Base-by-base conservation (phyloP, 495 filamentous ascomycete species). In the Lineolata rhizophorae region DNA sequence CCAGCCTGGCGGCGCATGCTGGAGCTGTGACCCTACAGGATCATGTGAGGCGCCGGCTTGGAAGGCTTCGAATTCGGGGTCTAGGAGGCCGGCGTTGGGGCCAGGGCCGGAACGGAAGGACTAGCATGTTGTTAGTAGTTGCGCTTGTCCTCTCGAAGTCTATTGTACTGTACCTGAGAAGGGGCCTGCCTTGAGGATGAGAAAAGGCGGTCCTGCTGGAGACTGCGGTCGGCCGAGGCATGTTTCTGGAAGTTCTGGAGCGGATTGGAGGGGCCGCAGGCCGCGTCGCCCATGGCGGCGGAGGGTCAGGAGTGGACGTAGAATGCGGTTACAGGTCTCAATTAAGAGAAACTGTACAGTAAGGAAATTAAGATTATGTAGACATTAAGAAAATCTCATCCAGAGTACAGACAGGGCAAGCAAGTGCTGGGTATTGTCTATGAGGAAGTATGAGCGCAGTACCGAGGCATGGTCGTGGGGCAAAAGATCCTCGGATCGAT, bases 241-340 rank as follows among this genome's bases (percentile, higher is more conserved):
- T 93, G 83, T 41, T 84, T 76, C 42, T 80, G 67, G 42, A 93
- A 74, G 44, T 66, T 77, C 47, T 87, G 76, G 24, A 87, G 68
- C 38, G 81, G 70, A 53, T 84, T 93, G 8, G 83, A 83, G 16
- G 85, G 82, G 27, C 85, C 81, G 52, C 85, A 95, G 31, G 91
- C 61, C 36, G 63, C 62, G 49, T 90, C 81, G 29, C 73, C 60
- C 83, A 91, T 90, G 51, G 36, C 52, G 45, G 15, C 9, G 16
- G 9, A 6, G 22, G 6, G 22, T 25, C 6, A 25, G 22, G n/a
- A n/a, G 22, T n/a, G n/a, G n/a, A n/a, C n/a, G n/a, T n/a, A n/a
- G n/a, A n/a, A n/a, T n/a, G n/a, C n/a, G n/a, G n/a, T n/a, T n/a
- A n/a, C n/a, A n/a, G n/a, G n/a, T n/a, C n/a, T n/a, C n/a, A n/a